Evolutionary conservation across 805 yeast species (phyloP).

Genomic region (Metschnikowia drakensbergensis): DNA sequence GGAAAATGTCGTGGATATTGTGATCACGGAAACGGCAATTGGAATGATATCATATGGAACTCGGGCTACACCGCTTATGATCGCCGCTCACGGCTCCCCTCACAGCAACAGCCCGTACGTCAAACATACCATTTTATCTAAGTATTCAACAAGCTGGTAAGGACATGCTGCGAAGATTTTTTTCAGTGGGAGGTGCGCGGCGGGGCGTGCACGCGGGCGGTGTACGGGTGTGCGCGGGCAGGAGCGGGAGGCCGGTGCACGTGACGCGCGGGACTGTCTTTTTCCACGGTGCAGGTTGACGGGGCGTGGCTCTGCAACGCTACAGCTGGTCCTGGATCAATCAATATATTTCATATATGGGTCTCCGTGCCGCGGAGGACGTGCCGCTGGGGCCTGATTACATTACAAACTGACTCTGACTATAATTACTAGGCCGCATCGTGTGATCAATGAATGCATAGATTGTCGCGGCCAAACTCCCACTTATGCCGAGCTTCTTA

Average conservation of each 20-base stretch:
- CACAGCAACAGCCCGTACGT: not conserved
- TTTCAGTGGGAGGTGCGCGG: constrained; percentile 13
- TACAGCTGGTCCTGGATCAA: not conserved
- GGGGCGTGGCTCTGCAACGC: too few species aligned
- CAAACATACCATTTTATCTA: constrained; percentile 21
- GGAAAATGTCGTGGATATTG: too few species aligned
- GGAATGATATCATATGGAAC: too few species aligned
- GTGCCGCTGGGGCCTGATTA: constrained; percentile 5
- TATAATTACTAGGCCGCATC: constrained; percentile 6
- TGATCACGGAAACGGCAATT: too few species aligned
- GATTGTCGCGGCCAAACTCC: constrained; percentile 4
- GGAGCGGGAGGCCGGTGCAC: not conserved
- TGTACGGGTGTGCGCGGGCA: not conserved
- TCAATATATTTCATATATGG: constrained; percentile 2
- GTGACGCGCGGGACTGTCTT: not conserved
- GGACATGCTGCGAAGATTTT: constrained; percentile 10
- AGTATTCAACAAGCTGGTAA: constrained; percentile 10
- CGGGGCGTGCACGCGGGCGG: not conserved
- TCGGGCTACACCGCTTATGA: too few species aligned
- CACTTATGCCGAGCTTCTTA: constrained; percentile 1
- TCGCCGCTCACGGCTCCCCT: too few species aligned
- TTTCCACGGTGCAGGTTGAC: not conserved
- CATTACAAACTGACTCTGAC: constrained; percentile 5
- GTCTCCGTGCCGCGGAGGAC: constrained; percentile 3
- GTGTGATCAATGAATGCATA: constrained; percentile 4